Evolutionary conservation across 371 early-diverging fungal species (phyloP).

Genomic region (Chytridium lagenaria): DNA sequence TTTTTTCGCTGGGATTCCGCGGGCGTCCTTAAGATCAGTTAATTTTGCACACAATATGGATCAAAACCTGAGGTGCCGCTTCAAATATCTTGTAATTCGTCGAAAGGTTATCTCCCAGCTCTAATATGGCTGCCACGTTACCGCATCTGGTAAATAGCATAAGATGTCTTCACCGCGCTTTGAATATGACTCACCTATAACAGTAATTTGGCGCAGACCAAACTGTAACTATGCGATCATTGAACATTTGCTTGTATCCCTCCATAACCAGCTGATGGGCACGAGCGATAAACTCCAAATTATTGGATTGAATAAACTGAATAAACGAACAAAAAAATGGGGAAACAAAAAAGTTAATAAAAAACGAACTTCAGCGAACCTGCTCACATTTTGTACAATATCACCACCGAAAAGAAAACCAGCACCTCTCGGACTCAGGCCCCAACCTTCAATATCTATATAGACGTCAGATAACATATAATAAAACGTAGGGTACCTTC

Average conservation of each 20-base stretch:
- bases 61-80: slow-evolving; percentile 72
- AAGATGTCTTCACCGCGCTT: too few species aligned
- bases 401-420: slow-evolving; percentile 98
- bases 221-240: slow-evolving; percentile 95
- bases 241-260: slow-evolving; percentile 92
- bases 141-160: slow-evolving; percentile 91
- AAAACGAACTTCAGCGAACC: too few species aligned
- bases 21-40: slow-evolving; percentile 63
- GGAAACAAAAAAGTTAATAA: too few species aligned
- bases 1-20: slow-evolving; percentile 78
- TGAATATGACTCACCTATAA: slow-evolving; percentile 70
- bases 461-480: neutral
- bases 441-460: slow-evolving; percentile 93
- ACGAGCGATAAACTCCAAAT: slow-evolving; percentile 92
- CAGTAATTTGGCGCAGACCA: slow-evolving; percentile 99
- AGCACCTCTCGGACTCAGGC: slow-evolving; percentile 97
- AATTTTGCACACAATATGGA: neutral
- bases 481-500: slow-evolving; percentile 66
- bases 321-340: neutral
- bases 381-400: slow-evolving; percentile 79
- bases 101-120: slow-evolving; percentile 91
- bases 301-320: slow-evolving; percentile 87
- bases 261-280: slow-evolving; percentile 99
- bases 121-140: slow-evolving; percentile 97
- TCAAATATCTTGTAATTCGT: slow-evolving; percentile 86